These are phyloP conservation scores for Deinandra increscens DNA, from an alignment of 129 eudicot species.

Conservation along the genomic window DNA sequence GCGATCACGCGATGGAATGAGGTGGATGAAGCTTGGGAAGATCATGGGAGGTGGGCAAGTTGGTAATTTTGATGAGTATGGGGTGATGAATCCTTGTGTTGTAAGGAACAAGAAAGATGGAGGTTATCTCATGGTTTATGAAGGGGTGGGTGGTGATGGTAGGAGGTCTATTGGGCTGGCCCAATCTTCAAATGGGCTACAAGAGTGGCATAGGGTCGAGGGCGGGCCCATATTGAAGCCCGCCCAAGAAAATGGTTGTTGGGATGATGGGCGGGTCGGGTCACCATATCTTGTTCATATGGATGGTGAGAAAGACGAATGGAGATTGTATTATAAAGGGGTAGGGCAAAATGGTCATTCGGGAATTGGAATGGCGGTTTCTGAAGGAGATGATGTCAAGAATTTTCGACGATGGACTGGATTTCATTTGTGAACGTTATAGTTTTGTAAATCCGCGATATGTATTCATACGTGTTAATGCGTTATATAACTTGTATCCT, in stretches of 20 bases:
- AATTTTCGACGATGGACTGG: conserved; percentile 63
- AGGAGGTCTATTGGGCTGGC: conserved; percentile 71
- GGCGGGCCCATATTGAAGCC: conserved; percentile 46
- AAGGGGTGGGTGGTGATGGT: conserved; percentile 77
- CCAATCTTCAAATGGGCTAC: conserved; percentile 64
- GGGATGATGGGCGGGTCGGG: conserved; percentile 80
- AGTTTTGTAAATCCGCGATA: no score
- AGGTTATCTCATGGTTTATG: conserved; percentile 86
- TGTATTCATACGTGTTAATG: no score
- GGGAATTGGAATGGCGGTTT: conserved; percentile 85
- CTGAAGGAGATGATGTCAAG: conserved; percentile 50
- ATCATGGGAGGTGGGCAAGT: conserved; percentile 52
- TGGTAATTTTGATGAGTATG: conserved; percentile 65
- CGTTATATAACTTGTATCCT: no score
- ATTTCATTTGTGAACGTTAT: conserved; percentile 44
- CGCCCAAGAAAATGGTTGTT: conserved; percentile 47
- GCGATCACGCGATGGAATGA: conserved; percentile 82
- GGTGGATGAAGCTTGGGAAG: conserved; percentile 88
- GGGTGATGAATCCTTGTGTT: conserved; percentile 61
- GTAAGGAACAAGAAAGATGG: conserved; percentile 65
- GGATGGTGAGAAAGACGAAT: conserved; percentile 79
- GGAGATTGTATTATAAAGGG: conserved; percentile 91
- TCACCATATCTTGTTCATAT: conserved; percentile 81
- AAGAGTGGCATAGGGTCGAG: conserved; percentile 54
- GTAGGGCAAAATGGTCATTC: conserved; percentile 49